phyloP scores from a whole-genome alignment of 1,284 basidiomycete genomes.

The Cutaneotrichosporon cutaneum region DNA sequence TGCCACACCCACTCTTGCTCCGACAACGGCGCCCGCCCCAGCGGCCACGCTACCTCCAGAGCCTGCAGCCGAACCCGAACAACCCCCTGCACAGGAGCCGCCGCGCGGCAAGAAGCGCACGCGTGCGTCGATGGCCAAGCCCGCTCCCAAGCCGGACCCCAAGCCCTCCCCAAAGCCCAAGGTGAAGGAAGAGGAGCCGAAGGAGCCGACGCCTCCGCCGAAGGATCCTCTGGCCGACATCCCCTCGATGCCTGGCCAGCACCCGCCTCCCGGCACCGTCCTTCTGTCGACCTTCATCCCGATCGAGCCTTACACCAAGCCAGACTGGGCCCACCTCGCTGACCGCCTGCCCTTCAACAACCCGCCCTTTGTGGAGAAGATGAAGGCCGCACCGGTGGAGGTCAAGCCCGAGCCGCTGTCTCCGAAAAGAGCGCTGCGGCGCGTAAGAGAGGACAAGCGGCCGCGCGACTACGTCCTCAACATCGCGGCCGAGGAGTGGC shows the following conservation, averaged over 20 bases:
- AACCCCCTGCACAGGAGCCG: neutral
- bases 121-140: conserved; percentile 20
- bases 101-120: conserved; percentile 22
- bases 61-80: neutral
- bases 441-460: neutral
- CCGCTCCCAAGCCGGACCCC: neutral
- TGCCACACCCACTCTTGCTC: neutral
- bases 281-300: conserved; percentile 41
- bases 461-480: conserved; percentile 32
- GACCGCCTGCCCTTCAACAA: conserved; percentile 41
- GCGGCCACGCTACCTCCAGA: neutral
- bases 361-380: conserved; percentile 27
- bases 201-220: conserved; percentile 17
- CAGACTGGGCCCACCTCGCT: conserved; percentile 35
- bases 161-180: conserved; percentile 3
- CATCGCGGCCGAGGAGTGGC: conserved; percentile 35
- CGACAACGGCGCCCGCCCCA: neutral
- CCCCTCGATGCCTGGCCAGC: conserved; percentile 32
- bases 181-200: conserved; percentile 11
- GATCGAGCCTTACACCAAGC: conserved; percentile 30
- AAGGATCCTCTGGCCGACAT: conserved; percentile 19
- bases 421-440: neutral
- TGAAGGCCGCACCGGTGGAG: conserved; percentile 3
- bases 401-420: neutral
- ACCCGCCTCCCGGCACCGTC: conserved; percentile 37